A percentile compares a stretch with the other conserved stretches of the same genome.
phyloP scores from a whole-genome alignment of 2,329 filamentous ascomycete genomes.

The Tolypocladium endophyticum region DNA sequence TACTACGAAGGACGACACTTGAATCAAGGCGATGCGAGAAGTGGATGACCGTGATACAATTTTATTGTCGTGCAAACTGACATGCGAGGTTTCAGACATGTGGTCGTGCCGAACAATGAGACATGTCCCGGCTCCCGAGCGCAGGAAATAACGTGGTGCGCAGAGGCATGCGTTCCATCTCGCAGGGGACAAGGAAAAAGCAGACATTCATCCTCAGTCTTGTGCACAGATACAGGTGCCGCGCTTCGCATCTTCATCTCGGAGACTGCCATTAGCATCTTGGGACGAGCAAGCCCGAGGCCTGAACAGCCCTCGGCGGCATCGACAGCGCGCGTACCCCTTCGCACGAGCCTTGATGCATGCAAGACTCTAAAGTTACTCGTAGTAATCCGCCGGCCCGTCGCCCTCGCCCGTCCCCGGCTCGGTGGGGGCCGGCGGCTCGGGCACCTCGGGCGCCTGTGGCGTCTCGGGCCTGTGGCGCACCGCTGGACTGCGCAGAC shows the following conservation, averaged over 20 bases:
- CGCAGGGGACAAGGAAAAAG: no score
- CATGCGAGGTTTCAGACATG: not conserved
- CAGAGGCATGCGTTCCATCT: not conserved
- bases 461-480: conserved; percentile 19
- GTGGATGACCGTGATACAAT: not conserved
- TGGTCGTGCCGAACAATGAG: not conserved
- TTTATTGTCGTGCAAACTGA: no score
- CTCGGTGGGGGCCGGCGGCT: conserved; percentile 17
- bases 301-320: not conserved
- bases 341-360: not conserved
- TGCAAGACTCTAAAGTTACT: not conserved
- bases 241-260: not conserved
- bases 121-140: not conserved
- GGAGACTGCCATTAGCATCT: not conserved
- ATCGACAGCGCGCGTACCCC: not conserved
- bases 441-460: conserved; percentile 12
- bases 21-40: not conserved
- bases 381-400: conserved; percentile 15
- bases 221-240: not conserved
- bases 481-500: not conserved
- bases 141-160: not conserved
- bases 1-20: not conserved
- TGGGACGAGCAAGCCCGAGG: not conserved
- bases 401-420: conserved; percentile 20
- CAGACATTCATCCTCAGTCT: not conserved